Base-by-base conservation (phyloP, 495 filamentous ascomycete genomes). In the Oleoguttula mirabilis region DNA sequence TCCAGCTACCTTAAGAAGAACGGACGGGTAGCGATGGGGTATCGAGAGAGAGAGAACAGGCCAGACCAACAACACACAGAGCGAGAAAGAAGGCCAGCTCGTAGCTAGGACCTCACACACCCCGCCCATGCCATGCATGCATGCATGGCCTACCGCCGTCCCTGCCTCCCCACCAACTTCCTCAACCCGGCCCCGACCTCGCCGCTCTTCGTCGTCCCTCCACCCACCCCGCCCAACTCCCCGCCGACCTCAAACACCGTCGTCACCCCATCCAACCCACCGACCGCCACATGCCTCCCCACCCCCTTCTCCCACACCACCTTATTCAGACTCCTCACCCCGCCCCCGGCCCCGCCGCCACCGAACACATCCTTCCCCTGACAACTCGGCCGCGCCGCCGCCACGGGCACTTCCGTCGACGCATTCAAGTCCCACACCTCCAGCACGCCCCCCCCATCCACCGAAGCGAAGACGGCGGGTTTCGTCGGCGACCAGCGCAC, bases 391-490 rank as follows among this genome's bases (percentile, higher is more conserved):
- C 72, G 69, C 33, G 83, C 76, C 48, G 77, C 78, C 28, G 79
- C 79, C 0, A 85, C 76, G 0, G 90, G 92, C 14, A 95, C 84
- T 64, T 96, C 90, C 2, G 78, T 87, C 60, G 94, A 88, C 12
- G 82, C 70, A 15, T 82, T 92, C 10, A 99, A 70, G 57, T 99
- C 92, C 85, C 88, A 99, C 28, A 99, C 66, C 61, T 96, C 90
- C 27, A 99, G 66, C 56, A 79, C 82, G n/a, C 90, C 90, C 11
- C 79, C 83, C 25, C 90, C 90, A 47, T 96, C 90, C 19, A 96
- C 90, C 10, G 87, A 72, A 11, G 82, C 83, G 61, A 99, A 99
- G 10, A 99, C 82, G 20, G 84, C 84, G 0, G 90, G 90, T 52
- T 84, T 82, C 50, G 85, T 72, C 0, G 90, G 88, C 24, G 84